Evolutionary conservation across 768 basidiomycete species (phyloP).

Genomic region (Cytidiella melzeri): DNA sequence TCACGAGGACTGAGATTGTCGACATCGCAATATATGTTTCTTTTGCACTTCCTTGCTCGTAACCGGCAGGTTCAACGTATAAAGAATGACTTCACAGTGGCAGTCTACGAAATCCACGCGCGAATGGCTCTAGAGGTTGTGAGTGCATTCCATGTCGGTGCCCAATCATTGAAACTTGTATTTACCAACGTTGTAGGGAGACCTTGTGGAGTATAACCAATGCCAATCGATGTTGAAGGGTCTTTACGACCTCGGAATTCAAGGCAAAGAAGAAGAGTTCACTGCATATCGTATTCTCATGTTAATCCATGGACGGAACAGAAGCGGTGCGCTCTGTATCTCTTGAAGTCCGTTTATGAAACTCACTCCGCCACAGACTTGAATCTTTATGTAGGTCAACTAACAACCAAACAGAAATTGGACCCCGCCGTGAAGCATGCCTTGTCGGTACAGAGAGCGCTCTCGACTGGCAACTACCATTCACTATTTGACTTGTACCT

Average conservation of each 20-base stretch:
- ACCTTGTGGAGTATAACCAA: conserved; percentile 98
- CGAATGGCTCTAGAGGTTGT: conserved; percentile 94
- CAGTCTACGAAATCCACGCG: conserved; percentile 97
- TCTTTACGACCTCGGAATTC: conserved; percentile 90
- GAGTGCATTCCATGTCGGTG: conserved; percentile 22
- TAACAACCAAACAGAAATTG: conserved; percentile 87
- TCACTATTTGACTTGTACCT: conserved; percentile 81
- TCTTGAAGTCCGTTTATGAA: background rate
- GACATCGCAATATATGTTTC: too few species aligned
- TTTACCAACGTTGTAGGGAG: conserved; percentile 49
- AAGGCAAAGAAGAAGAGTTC: conserved; percentile 92
- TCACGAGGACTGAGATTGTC: conserved; percentile 1
- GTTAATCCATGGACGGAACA: conserved; percentile 89
- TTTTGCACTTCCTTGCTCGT: background rate
- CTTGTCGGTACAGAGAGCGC: conserved; percentile 79
- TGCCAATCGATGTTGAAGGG: conserved; percentile 88
- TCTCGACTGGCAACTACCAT: conserved; percentile 93
- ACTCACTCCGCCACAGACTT: conserved; percentile 74
- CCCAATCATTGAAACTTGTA: background rate
- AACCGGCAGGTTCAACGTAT: conserved; percentile 85
- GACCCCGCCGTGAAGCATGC: conserved; percentile 82
- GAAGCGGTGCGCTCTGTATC: conserved; percentile 81
- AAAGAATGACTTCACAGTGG: conserved; percentile 95
- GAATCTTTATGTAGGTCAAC: conserved; percentile 95
- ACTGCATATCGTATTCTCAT: conserved; percentile 96